These are phyloP conservation scores for Termitomyces heimii DNA, from an alignment of 768 basidiomycete species.

Conservation along the genomic window DNA sequence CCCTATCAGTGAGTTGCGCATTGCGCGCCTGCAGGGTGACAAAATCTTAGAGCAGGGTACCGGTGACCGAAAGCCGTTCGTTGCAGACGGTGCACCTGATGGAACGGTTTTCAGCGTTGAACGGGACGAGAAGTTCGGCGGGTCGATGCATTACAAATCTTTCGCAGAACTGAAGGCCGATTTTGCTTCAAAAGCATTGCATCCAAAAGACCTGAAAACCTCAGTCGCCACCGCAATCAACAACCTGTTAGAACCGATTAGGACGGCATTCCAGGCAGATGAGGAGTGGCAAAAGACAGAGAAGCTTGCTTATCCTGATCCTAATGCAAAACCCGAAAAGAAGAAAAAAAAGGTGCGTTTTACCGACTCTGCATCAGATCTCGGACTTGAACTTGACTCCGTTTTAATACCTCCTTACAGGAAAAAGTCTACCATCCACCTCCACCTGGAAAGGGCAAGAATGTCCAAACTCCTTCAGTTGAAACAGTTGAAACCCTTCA, in stretches of 20 bases:
- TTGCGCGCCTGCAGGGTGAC: constrained; percentile 50
- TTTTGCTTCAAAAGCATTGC: constrained; percentile 71
- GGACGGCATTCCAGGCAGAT: constrained; percentile 66
- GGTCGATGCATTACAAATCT: constrained; percentile 64
- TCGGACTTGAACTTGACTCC: neutral
- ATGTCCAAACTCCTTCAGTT: constrained; percentile 22
- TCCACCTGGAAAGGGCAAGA: constrained; percentile 74
- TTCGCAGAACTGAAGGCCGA: constrained; percentile 66
- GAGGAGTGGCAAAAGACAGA: constrained; percentile 79
- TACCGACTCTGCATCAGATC: neutral
- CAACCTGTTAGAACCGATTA: constrained; percentile 73
- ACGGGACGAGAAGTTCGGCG: constrained; percentile 78
- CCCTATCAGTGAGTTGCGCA: constrained; percentile 72
- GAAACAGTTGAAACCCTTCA: neutral
- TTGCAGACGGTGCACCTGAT: constrained; percentile 61
- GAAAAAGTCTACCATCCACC: constrained; percentile 82
- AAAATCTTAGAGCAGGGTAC: constrained; percentile 41
- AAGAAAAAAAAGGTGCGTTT: constrained; percentile 54
- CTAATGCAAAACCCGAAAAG: constrained; percentile 55
- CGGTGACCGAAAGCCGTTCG: constrained; percentile 59
- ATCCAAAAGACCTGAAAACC: constrained; percentile 87
- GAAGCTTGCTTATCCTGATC: constrained; percentile 80
- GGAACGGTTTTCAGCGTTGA: constrained; percentile 79
- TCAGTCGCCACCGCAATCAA: constrained; percentile 71
- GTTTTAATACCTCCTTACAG: constrained; percentile 26